phyloP scores from a whole-genome alignment of 306 rosid species.

The Heteromeles arbutifolia region DNA sequence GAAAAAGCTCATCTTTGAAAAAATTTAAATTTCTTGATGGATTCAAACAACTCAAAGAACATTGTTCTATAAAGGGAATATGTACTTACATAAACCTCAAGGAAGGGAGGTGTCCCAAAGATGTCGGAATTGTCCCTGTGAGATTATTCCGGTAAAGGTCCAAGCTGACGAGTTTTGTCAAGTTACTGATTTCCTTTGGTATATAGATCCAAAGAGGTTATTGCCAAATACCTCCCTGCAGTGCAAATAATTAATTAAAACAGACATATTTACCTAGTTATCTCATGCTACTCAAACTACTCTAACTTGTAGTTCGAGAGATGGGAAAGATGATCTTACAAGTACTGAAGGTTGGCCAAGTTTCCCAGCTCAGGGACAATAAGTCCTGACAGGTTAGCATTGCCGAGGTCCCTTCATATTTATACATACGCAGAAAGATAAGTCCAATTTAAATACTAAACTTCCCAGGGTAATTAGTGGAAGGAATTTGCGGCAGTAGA shows the following conservation, averaged over 20 bases:
- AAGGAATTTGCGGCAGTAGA: too few relatives aligned
- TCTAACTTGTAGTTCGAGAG: not conserved
- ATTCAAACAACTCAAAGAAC: not conserved
- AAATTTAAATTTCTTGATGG: not conserved
- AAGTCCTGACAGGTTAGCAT: slow-evolving; percentile 17
- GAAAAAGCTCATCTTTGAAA: not conserved
- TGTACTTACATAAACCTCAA: slow-evolving; percentile 21
- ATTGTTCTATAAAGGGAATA: not conserved
- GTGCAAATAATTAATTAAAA: not conserved
- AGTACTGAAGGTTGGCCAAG: slow-evolving; percentile 22
- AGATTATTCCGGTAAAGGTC: slow-evolving; percentile 9
- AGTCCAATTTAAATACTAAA: too few relatives aligned
- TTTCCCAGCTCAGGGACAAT: slow-evolving; percentile 23
- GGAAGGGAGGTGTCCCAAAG: slow-evolving; percentile 20
- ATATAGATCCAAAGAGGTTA: slow-evolving; percentile 18
- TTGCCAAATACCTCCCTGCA: slow-evolving; percentile 18
- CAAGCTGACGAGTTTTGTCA: slow-evolving; percentile 10
- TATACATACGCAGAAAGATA: not conserved
- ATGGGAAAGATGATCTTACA: slow-evolving; percentile 8
- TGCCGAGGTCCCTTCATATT: slow-evolving; percentile 25
- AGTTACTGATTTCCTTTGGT: slow-evolving; percentile 15
- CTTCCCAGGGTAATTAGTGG: not conserved
- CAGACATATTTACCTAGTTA: too few relatives aligned
- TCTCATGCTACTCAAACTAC: not conserved
- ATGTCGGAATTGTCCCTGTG: slow-evolving; percentile 8